Evolutionary conservation across 1,139 yeast genomes (phyloP).

Genomic region (Sugiyamaella pinicola): DNA sequence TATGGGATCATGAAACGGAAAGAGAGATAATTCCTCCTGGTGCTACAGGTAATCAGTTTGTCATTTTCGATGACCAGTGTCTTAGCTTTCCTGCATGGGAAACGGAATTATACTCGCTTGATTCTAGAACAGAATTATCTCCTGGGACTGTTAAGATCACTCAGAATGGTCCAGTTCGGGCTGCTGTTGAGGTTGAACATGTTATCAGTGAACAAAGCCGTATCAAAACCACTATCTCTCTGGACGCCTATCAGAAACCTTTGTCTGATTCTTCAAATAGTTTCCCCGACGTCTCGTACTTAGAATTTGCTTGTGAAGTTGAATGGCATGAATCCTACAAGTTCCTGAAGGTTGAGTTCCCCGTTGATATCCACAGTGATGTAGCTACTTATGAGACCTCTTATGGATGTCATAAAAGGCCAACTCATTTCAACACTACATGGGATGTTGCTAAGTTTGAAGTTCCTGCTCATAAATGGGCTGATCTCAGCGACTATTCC

Average conservation of each 20-base stretch:
- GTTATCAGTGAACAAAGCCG: constrained; percentile 57
- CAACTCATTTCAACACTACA: constrained; percentile 90
- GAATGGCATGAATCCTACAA: constrained; percentile 88
- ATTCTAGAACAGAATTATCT: constrained; percentile 58
- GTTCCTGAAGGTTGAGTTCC: constrained; percentile 92
- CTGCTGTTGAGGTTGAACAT: constrained; percentile 61
- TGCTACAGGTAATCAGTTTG: constrained; percentile 71
- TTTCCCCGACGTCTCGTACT: constrained; percentile 41
- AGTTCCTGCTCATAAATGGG: constrained; percentile 91
- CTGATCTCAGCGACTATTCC: constrained; percentile 81
- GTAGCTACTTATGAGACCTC: constrained; percentile 88
- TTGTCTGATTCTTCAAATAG: constrained; percentile 32
- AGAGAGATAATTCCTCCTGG: constrained; percentile 70
- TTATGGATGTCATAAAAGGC: constrained; percentile 85
- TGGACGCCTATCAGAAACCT: constrained; percentile 55
- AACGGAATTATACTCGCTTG: constrained; percentile 83
- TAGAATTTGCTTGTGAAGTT: constrained; percentile 66
- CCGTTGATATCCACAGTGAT: constrained; percentile 76
- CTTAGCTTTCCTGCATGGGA: constrained; percentile 96
- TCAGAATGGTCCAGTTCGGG: constrained; percentile 58
- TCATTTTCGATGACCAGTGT: constrained; percentile 87
- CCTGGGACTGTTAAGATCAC: constrained; percentile 52
- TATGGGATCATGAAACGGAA: constrained; percentile 59
- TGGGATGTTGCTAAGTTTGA: constrained; percentile 98
- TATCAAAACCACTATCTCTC: constrained; percentile 69